These are phyloP conservation scores for Somion occarium DNA, from an alignment of 1,284 basidiomycete species.

Conservation along the genomic window DNA sequence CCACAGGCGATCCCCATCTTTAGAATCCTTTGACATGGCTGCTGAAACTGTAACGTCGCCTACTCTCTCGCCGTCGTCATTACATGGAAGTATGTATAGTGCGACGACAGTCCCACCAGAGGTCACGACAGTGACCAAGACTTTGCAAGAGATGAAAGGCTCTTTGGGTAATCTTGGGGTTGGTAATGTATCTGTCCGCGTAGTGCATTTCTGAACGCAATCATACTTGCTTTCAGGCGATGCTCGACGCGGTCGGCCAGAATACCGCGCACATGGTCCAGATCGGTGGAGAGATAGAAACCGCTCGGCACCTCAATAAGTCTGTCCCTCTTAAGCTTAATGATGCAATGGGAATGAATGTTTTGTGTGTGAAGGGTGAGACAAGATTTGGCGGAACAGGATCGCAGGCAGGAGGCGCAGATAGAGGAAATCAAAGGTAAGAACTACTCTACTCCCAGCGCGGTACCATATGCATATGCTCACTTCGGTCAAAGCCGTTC, in stretches of 20 bases:
- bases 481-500: constrained; percentile 30
- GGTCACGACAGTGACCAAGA: constrained; percentile 21
- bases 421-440: constrained; percentile 44
- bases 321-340: constrained; percentile 8
- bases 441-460: constrained; percentile 8
- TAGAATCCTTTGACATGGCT: too few relatives aligned
- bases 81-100: constrained; percentile 9
- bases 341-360: not conserved
- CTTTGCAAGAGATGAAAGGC: constrained; percentile 22
- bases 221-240: constrained; percentile 17
- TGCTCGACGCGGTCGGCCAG: constrained; percentile 31
- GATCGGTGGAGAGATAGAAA: constrained; percentile 27
- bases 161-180: constrained; percentile 22
- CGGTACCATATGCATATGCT: not conserved
- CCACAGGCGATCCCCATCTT: too few relatives aligned
- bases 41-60: too few relatives aligned
- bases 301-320: constrained; percentile 22
- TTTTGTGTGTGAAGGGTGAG: constrained; percentile 33
- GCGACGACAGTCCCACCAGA: constrained; percentile 16
- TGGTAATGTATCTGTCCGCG: constrained; percentile 6
- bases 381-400: constrained; percentile 36
- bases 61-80: too few relatives aligned
- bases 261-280: constrained; percentile 29
- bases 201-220: not conserved
- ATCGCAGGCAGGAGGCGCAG: constrained; percentile 37